Percentiles rank a stretch among this genome's conserved stretches.
Evolutionary conservation across 129 eudicot species (phyloP).

Genomic region (Flaveria sonorensis): DNA sequence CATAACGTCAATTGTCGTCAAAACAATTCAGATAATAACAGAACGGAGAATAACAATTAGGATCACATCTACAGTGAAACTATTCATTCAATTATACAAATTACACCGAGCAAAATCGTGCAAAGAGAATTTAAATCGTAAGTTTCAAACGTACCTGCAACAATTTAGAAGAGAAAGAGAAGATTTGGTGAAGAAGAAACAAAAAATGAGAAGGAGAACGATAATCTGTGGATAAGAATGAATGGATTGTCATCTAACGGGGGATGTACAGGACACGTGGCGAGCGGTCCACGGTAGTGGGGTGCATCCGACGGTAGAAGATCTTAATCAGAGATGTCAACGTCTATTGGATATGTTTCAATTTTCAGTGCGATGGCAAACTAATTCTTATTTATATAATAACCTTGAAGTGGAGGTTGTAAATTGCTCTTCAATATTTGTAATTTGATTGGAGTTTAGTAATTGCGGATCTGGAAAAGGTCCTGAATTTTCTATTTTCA

Average conservation of each 20-base stretch:
- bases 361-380: too few relatives aligned
- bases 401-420: too few relatives aligned
- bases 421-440: too few relatives aligned
- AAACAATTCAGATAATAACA: neutral
- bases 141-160: slow-evolving; percentile 20
- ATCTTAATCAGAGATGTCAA: neutral
- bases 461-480: too few relatives aligned
- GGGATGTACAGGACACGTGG: slow-evolving; percentile 29
- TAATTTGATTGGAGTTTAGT: too few relatives aligned
- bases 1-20: slow-evolving; percentile 6
- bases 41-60: neutral
- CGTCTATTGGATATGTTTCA: neutral
- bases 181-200: neutral
- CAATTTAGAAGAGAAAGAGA: neutral
- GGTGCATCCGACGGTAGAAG: slow-evolving; percentile 32
- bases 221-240: slow-evolving; percentile 25
- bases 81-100: neutral
- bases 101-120: neutral
- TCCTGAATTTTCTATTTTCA: too few relatives aligned
- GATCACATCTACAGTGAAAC: neutral
- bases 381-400: too few relatives aligned
- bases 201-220: neutral
- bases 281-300: slow-evolving; percentile 8
- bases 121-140: slow-evolving; percentile 4
- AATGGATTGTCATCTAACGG: slow-evolving; percentile 19